These are phyloP conservation scores for Cryoendolithus antarcticus DNA, from an alignment of 2,329 filamentous ascomycete genomes.

Conservation along the genomic window DNA sequence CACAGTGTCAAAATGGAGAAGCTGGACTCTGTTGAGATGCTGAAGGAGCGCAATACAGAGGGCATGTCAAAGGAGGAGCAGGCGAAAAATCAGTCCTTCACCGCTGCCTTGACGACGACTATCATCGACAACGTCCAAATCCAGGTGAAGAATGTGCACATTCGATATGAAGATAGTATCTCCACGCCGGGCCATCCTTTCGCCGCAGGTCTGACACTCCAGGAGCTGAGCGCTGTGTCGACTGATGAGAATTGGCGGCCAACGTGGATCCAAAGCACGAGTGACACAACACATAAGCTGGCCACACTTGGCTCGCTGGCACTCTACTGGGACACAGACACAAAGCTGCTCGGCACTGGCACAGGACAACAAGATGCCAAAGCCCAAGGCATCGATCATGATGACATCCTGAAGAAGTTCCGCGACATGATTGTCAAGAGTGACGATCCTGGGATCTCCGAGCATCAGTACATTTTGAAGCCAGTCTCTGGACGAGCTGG, in stretches of 20 bases:
- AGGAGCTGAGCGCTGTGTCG: slow-evolving; percentile 94
- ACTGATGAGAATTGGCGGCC: slow-evolving; percentile 92
- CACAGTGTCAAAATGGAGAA: slow-evolving; percentile 98
- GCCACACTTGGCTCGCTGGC: slow-evolving; percentile 81
- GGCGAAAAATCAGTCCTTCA: slow-evolving; percentile 96
- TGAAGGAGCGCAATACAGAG: slow-evolving; percentile 86
- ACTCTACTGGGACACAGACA: slow-evolving; percentile 97
- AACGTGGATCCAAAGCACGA: slow-evolving; percentile 84
- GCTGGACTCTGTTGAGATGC: slow-evolving; percentile 84
- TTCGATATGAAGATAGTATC: slow-evolving; percentile 95
- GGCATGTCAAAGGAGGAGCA: slow-evolving; percentile 91
- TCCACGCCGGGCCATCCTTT: slow-evolving; percentile 92
- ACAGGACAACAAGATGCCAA: slow-evolving; percentile 54
- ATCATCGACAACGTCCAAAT: slow-evolving; percentile 98
- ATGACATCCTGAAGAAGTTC: slow-evolving; percentile 66
- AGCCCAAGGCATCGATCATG: slow-evolving; percentile 54
- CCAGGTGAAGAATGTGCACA: slow-evolving; percentile 94
- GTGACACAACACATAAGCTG: slow-evolving; percentile 78
- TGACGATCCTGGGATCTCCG: slow-evolving; percentile 42
- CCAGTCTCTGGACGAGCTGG: slow-evolving; percentile 93
- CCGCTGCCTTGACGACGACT: slow-evolving; percentile 83
- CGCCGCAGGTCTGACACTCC: slow-evolving; percentile 78
- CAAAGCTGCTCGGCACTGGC: slow-evolving; percentile 68
- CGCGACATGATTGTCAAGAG: slow-evolving; percentile 66
- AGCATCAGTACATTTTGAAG: slow-evolving; percentile 88